Evolutionary conservation across 768 basidiomycete genomes (phyloP).

Genomic region (Clathrus columnatus): DNA sequence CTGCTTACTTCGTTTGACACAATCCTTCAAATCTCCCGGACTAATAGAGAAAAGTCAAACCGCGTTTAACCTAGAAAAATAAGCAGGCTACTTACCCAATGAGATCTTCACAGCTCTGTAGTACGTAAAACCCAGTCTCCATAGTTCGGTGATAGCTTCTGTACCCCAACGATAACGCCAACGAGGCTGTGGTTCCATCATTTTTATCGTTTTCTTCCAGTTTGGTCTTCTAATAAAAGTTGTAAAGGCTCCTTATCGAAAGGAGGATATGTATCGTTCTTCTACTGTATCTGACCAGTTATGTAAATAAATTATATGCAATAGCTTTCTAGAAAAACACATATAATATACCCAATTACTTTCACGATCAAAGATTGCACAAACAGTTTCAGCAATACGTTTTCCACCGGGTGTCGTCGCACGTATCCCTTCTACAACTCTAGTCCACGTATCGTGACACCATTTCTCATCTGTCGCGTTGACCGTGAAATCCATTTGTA

Average conservation of each 20-base stretch:
- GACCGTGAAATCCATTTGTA: constrained; percentile 78
- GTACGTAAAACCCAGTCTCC: constrained; percentile 67
- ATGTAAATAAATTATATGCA: neutral
- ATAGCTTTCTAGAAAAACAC: neutral
- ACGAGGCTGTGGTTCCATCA: constrained; percentile 48
- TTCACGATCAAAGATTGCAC: constrained; percentile 67
- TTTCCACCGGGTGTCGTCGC: constrained; percentile 74
- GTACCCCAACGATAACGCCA: constrained; percentile 64
- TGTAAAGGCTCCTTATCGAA: constrained; percentile 67
- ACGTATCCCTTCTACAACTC: constrained; percentile 46
- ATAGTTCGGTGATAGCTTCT: constrained; percentile 67
- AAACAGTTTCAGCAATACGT: constrained; percentile 66
- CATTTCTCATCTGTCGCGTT: constrained; percentile 61
- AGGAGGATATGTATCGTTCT: constrained; percentile 57
- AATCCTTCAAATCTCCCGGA: too few relatives aligned
- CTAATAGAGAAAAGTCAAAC: too few relatives aligned
- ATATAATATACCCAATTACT: constrained; percentile 62
- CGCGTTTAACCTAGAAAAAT: too few relatives aligned
- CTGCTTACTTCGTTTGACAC: constrained; percentile 8
- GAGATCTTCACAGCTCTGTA: constrained; percentile 52
- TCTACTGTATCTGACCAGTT: neutral
- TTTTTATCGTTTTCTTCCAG: constrained; percentile 40
- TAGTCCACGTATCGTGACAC: constrained; percentile 62
- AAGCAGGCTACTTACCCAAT: too few relatives aligned
- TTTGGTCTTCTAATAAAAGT: too few relatives aligned